These are phyloP conservation scores for Pichia insulana DNA, from an alignment of 805 yeast genomes.

Conservation along the genomic window DNA sequence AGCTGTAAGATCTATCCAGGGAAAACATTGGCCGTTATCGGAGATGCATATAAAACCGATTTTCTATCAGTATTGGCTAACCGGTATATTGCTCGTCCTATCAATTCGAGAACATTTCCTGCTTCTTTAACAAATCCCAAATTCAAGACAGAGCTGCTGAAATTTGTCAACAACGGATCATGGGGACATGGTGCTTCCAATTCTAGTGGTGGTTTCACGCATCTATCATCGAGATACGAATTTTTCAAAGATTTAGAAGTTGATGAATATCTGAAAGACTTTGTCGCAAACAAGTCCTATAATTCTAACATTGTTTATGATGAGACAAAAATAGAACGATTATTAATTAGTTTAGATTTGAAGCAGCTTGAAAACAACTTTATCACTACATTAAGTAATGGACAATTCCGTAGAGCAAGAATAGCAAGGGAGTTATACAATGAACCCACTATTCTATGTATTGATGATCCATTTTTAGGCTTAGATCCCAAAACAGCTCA, in stretches of 20 bases:
- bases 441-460: constrained; percentile 55
- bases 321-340: constrained; percentile 29
- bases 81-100: constrained; percentile 42
- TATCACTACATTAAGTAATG: constrained; percentile 85
- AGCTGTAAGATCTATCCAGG: constrained; percentile 30
- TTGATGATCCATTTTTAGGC: constrained; percentile 92
- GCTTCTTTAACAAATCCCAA: constrained; percentile 34
- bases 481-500: constrained; percentile 68
- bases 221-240: constrained; percentile 85
- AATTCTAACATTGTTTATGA: constrained; percentile 32
- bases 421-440: constrained; percentile 65
- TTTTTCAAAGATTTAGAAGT: constrained; percentile 67
- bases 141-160: constrained; percentile 33
- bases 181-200: constrained; percentile 31
- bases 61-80: constrained; percentile 52
- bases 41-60: constrained; percentile 41
- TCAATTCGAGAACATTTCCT: constrained; percentile 49
- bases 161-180: constrained; percentile 29
- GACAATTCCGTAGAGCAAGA: constrained; percentile 87
- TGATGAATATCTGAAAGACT: constrained; percentile 59
- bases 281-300: constrained; percentile 50
- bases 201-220: constrained; percentile 44
- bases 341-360: constrained; percentile 46
- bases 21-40: constrained; percentile 48
- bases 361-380: constrained; percentile 56